Percentiles rank a stretch among this genome's conserved stretches.
These are phyloP conservation scores for Podospora bellae-mahoneyi DNA, from an alignment of 495 filamentous ascomycete genomes.

Conservation along the genomic window DNA sequence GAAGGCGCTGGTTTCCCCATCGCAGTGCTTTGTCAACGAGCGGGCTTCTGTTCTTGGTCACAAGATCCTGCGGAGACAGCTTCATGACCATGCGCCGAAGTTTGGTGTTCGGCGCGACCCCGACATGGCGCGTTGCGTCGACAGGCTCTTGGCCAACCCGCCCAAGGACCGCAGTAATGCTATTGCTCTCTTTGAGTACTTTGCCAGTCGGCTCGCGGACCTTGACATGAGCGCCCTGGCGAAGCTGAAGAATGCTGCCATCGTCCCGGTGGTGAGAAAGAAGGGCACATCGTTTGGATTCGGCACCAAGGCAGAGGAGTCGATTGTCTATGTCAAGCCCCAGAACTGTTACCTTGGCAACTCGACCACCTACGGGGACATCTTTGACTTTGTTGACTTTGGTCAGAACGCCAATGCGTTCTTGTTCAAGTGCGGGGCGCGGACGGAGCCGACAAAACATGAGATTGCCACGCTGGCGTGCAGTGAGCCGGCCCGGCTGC, in stretches of 20 bases:
- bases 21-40: conserved; percentile 78
- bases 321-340: conserved; percentile 53
- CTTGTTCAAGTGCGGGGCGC: conserved; percentile 80
- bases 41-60: conserved; percentile 74
- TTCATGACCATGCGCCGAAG: conserved; percentile 71
- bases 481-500: conserved; percentile 71
- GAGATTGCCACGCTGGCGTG: conserved; percentile 80
- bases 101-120: conserved; percentile 82
- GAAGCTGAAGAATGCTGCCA: conserved; percentile 56
- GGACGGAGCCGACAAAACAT: conserved; percentile 77
- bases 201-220: conserved; percentile 71
- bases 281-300: conserved; percentile 22
- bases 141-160: conserved; percentile 63
- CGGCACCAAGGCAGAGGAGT: conserved; percentile 22
- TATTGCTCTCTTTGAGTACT: conserved; percentile 70
- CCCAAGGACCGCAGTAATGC: conserved; percentile 64
- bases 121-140: conserved; percentile 67
- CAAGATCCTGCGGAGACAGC: conserved; percentile 64
- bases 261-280: conserved; percentile 63
- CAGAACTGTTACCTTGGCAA: conserved; percentile 71
- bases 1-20: conserved; percentile 61
- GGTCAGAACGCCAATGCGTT: conserved; percentile 83
- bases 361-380: conserved; percentile 71
- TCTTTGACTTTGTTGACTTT: conserved; percentile 97
- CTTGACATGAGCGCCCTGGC: conserved; percentile 58